A percentile compares a stretch with the other conserved stretches of the same genome.
Evolutionary conservation across 768 basidiomycete genomes (phyloP).

Genomic region (Megacollybia marginata): DNA sequence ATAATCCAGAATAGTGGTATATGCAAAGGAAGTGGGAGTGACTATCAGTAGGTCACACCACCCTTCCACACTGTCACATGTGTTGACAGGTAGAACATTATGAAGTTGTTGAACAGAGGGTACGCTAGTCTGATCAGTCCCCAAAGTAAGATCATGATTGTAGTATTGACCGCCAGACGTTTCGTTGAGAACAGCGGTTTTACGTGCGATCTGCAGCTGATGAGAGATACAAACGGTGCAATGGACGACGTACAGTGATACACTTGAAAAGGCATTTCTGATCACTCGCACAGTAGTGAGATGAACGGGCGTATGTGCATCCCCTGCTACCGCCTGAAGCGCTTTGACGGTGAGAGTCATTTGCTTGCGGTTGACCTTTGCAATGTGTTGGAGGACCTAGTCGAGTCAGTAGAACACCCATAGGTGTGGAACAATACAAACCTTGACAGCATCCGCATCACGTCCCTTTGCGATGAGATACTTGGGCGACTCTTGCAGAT

Average conservation of each 20-base stretch:
- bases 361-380: slow-evolving; percentile 36
- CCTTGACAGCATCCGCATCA: slow-evolving; percentile 47
- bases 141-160: too few relatives aligned
- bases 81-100: slow-evolving; percentile 38
- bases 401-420: not conserved
- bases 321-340: slow-evolving; percentile 24
- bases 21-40: too few relatives aligned
- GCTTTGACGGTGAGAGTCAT: slow-evolving; percentile 39
- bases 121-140: too few relatives aligned
- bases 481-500: slow-evolving; percentile 55
- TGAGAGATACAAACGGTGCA: not conserved
- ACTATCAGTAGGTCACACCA: too few relatives aligned
- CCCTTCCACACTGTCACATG: too few relatives aligned
- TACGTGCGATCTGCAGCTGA: too few relatives aligned
- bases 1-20: too few relatives aligned
- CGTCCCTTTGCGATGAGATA: slow-evolving; percentile 50
- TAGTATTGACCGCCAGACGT: too few relatives aligned
- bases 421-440: slow-evolving; percentile 8
- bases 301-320: slow-evolving; percentile 8
- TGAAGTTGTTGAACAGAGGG: not conserved
- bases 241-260: slow-evolving; percentile 30
- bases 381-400: slow-evolving; percentile 42
- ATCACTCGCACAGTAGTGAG: slow-evolving; percentile 20
- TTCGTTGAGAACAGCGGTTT: too few relatives aligned
- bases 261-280: slow-evolving; percentile 24